A percentile compares a stretch with the other conserved stretches of the same genome.
These are phyloP conservation scores for Hymenotorrendiella dingleyae DNA, from an alignment of 2,329 filamentous ascomycete species.

Conservation along the genomic window DNA sequence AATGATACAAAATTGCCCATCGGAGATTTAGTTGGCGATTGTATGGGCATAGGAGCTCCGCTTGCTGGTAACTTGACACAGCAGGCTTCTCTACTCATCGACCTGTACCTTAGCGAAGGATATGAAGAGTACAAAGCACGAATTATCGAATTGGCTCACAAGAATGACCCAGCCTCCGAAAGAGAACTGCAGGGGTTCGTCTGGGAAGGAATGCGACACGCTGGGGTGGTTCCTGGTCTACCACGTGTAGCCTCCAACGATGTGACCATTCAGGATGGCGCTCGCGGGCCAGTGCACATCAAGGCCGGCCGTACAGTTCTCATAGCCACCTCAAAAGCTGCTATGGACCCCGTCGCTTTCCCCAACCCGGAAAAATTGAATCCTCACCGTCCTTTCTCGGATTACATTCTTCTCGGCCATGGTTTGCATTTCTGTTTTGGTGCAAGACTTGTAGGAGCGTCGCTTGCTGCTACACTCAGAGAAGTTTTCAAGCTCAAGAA, in stretches of 20 bases:
- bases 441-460: conserved; percentile 33
- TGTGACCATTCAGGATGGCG: conserved; percentile 38
- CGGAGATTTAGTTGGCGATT: conserved; percentile 43
- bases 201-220: conserved; percentile 49
- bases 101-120: conserved; percentile 43
- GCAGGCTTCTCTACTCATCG: conserved; percentile 46
- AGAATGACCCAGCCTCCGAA: conserved; percentile 36
- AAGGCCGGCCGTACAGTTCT: conserved; percentile 39
- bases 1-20: conserved; percentile 40
- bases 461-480: conserved; percentile 37
- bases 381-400: conserved; percentile 35
- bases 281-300: conserved; percentile 40
- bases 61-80: conserved; percentile 47
- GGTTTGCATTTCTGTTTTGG: conserved; percentile 38
- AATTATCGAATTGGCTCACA: conserved; percentile 43
- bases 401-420: conserved; percentile 36
- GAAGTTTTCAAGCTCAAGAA: conserved; percentile 41
- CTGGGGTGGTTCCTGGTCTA: conserved; percentile 44
- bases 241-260: conserved; percentile 43
- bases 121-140: conserved; percentile 46
- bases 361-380: conserved; percentile 36
- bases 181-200: conserved; percentile 47
- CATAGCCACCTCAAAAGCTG: conserved; percentile 37
- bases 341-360: conserved; percentile 36
- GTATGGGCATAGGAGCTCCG: conserved; percentile 43